These are phyloP conservation scores for Glycine latifolia DNA, from an alignment of 306 rosid genomes.

Conservation along the genomic window DNA sequence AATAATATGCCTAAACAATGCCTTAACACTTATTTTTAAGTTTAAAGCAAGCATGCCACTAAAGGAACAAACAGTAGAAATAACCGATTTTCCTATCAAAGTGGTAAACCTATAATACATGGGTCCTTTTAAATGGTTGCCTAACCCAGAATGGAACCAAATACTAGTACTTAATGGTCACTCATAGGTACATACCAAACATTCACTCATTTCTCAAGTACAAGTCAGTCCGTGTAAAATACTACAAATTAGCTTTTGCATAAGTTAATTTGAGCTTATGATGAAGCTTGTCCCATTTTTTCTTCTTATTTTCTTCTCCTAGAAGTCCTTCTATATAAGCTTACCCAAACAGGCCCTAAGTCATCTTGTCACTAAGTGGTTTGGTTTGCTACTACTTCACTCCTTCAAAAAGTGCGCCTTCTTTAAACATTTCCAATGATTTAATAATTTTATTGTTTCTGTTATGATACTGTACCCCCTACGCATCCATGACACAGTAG, in stretches of 20 bases:
- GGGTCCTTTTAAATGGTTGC: slow-evolving; percentile 1
- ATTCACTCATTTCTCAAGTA: neutral
- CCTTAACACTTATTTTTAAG: slow-evolving; percentile 18
- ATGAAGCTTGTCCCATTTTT: no score
- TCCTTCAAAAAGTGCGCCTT: slow-evolving; percentile 1
- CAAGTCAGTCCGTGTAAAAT: slow-evolving; percentile 2
- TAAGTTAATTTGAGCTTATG: no score
- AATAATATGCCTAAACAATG: slow-evolving; percentile 3
- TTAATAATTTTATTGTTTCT: neutral
- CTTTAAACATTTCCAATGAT: slow-evolving; percentile 14
- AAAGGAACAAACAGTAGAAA: slow-evolving; percentile 15
- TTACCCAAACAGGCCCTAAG: neutral
- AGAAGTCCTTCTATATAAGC: no score
- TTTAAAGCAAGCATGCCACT: slow-evolving; percentile 13
- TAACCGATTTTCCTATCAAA: slow-evolving; percentile 20
- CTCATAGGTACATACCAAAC: neutral
- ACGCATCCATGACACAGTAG: neutral
- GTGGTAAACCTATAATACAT: neutral
- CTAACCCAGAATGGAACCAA: neutral
- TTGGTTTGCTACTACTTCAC: slow-evolving; percentile 19
- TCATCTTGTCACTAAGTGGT: neutral
- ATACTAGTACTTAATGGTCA: neutral
- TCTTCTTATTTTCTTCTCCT: no score
- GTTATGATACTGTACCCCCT: neutral
- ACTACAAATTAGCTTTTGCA: no score